Percentiles rank a stretch among this genome's conserved stretches.
Evolutionary conservation across 106 monocot genomes (phyloP).

Genomic region (Allium cepa): DNA sequence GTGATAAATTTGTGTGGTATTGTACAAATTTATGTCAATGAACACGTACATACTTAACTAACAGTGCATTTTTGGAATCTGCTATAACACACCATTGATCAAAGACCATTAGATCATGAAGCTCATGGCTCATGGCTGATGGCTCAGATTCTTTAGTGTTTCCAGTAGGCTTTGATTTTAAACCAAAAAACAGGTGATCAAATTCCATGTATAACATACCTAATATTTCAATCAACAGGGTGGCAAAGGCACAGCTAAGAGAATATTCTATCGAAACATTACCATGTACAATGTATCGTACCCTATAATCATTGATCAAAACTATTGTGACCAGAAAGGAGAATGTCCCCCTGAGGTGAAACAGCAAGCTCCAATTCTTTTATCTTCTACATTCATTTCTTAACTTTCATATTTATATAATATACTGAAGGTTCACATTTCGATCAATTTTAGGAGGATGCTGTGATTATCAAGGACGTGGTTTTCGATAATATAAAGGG

Average conservation of each 20-base stretch:
- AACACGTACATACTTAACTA: background rate
- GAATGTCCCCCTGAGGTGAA: constrained; percentile 19
- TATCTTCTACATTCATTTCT: background rate
- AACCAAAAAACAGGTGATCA: too few relatives aligned
- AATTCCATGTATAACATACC: too few relatives aligned
- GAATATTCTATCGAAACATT: constrained; percentile 13
- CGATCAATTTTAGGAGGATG: constrained; percentile 24
- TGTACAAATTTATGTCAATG: too few relatives aligned
- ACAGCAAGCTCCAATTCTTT: background rate
- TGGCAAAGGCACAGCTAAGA: constrained; percentile 6
- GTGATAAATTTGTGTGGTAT: constrained; percentile 14
- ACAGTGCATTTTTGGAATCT: background rate
- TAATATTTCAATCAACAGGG: constrained; percentile 11
- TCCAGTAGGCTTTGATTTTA: too few relatives aligned
- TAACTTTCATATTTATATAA: background rate
- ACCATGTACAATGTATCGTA: constrained; percentile 21
- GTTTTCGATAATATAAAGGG: constrained; percentile 68
- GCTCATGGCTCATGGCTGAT: background rate
- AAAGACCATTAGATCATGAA: background rate
- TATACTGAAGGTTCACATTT: background rate
- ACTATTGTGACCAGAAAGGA: constrained; percentile 57
- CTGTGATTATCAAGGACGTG: constrained; percentile 54
- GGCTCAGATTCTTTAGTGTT: background rate
- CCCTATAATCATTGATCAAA: constrained; percentile 76
- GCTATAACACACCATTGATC: too few relatives aligned